phyloP scores from a whole-genome alignment of 2,329 filamentous ascomycete species.

The Penicillium sp. region DNA sequence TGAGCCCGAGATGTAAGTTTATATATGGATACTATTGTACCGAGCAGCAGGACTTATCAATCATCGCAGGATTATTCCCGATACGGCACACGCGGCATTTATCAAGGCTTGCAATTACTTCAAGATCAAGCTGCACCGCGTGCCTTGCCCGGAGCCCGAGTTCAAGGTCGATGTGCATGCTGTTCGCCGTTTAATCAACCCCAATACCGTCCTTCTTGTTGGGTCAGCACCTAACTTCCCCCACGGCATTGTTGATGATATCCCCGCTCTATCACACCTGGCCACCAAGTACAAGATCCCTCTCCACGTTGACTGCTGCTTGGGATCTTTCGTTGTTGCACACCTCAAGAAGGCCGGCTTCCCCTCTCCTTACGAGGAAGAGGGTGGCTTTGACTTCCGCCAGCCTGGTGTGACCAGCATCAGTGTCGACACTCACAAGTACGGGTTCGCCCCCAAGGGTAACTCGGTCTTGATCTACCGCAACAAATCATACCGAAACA shows the following conservation, averaged over 20 bases:
- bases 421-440: conserved; percentile 97
- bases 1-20: conserved; percentile 84
- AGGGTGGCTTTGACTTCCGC: conserved; percentile 87
- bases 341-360: conserved; percentile 93
- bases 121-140: conserved; percentile 89
- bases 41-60: conserved; percentile 18
- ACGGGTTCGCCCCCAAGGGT: conserved; percentile 96
- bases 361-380: conserved; percentile 57
- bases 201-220: conserved; percentile 90
- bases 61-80: conserved; percentile 73
- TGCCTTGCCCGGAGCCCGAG: conserved; percentile 77
- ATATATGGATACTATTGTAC: not conserved
- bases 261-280: conserved; percentile 77
- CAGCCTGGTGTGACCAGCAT: conserved; percentile 93
- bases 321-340: conserved; percentile 92
- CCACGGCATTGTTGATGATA: conserved; percentile 97
- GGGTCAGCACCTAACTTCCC: conserved; percentile 97
- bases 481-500: conserved; percentile 70
- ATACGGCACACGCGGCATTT: conserved; percentile 94
- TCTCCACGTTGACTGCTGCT: conserved; percentile 95
- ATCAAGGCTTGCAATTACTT: conserved; percentile 94
- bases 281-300: conserved; percentile 77
- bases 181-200: conserved; percentile 83
- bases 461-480: conserved; percentile 94
- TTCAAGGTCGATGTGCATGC: conserved; percentile 81